A percentile compares a stretch with the other conserved stretches of the same genome.
Conservation (phyloP, 225 moss, liverwort and hornwort genomes). For the Rhytidiadelphus loreus region DNA sequence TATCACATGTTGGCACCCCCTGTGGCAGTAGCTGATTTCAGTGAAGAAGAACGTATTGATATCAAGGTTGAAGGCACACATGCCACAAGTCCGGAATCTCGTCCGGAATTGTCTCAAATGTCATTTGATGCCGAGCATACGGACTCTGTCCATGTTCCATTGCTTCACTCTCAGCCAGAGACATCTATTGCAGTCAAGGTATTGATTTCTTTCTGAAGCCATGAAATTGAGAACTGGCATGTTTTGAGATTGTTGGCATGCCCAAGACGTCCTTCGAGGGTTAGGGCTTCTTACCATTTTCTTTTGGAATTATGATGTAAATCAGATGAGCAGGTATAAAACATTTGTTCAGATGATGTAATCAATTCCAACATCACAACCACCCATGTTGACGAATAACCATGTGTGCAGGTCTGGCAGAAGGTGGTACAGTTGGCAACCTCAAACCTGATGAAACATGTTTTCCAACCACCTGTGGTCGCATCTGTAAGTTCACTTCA, state of each 20-base stretch:
- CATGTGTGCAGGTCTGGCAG: background rate
- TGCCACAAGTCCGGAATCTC: background rate
- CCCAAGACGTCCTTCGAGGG: background rate
- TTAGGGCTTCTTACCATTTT: background rate
- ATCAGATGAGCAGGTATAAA: background rate
- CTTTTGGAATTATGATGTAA: background rate
- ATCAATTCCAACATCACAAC: background rate
- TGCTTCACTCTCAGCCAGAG: background rate
- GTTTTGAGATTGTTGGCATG: background rate
- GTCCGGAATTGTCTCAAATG: background rate
- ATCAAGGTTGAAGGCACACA: conserved; percentile 7
- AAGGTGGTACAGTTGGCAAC: background rate
- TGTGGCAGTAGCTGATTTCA: background rate
- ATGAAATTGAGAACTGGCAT: background rate
- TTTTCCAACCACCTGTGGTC: conserved; percentile 77
- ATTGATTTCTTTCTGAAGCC: background rate
- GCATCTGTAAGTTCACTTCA: conserved; percentile 54
- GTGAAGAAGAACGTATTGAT: background rate
- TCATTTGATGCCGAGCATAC: background rate
- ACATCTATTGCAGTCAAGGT: background rate
- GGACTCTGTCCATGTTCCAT: conserved; percentile 1
- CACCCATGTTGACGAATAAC: background rate
- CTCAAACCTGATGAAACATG: conserved; percentile 23
- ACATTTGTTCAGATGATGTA: background rate
- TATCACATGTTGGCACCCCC: conserved; percentile 74